Percentiles rank a stretch among this genome's conserved stretches.
phyloP scores from a whole-genome alignment of 208 protist genomes.

The Wallacemonas sp. region DNA sequence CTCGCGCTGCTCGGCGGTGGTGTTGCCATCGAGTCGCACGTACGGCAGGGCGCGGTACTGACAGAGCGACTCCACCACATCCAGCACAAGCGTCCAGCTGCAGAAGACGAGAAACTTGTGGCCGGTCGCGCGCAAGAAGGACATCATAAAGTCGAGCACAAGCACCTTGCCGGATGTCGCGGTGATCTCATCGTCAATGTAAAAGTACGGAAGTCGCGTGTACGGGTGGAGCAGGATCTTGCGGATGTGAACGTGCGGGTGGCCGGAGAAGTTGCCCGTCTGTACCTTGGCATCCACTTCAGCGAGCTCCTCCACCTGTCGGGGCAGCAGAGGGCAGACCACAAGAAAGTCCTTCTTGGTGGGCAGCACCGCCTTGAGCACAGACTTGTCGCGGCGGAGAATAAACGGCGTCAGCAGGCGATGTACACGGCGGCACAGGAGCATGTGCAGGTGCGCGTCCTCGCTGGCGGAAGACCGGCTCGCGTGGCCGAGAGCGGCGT shows the following conservation, averaged over 20 bases:
- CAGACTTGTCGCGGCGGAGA: constrained; percentile 41
- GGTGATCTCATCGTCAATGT: constrained; percentile 70
- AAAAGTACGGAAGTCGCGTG: constrained; percentile 63
- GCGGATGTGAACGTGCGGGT: constrained; percentile 49
- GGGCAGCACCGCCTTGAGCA: constrained; percentile 39
- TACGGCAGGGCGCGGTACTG: constrained; percentile 43
- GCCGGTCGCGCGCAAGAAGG: constrained; percentile 37
- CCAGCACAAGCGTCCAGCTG: constrained; percentile 88
- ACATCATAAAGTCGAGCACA: constrained; percentile 88
- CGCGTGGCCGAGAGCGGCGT: constrained; percentile 34
- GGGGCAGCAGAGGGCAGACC: constrained; percentile 46
- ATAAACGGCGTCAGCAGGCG: constrained; percentile 51
- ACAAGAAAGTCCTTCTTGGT: constrained; percentile 45
- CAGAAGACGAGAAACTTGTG: constrained; percentile 96
- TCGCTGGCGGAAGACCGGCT: constrained; percentile 33
- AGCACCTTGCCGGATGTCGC: constrained; percentile 73
- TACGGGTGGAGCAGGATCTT: constrained; percentile 90
- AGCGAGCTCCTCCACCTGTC: constrained; percentile 32
- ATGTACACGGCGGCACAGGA: constrained; percentile 50
- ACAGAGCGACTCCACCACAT: constrained; percentile 77
- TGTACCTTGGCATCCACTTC: constrained; percentile 25
- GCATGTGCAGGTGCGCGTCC: constrained; percentile 40
- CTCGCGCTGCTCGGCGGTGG: constrained; percentile 56
- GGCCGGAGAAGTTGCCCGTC: constrained; percentile 34
- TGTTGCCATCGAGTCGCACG: constrained; percentile 71